Conservation (phyloP, 805 yeast genomes). For the Yamadazyma kitorensis region DNA sequence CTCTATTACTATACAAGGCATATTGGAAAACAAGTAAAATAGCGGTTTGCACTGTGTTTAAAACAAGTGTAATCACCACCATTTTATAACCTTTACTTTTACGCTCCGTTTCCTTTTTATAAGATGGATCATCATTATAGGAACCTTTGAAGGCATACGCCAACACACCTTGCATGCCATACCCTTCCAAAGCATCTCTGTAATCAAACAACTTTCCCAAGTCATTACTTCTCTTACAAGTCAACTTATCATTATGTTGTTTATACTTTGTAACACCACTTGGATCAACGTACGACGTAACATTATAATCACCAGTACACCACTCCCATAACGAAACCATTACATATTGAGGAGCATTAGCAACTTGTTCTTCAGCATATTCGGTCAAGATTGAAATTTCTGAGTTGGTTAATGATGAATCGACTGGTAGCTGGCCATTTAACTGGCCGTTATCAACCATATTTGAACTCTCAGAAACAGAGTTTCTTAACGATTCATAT, state of each 20-base stretch:
- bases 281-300: slow-evolving; percentile 12
- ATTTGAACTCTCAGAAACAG: slow-evolving; percentile 21
- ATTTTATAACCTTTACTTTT: slow-evolving; percentile 17
- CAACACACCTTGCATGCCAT: slow-evolving; percentile 43
- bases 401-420: slow-evolving; percentile 43
- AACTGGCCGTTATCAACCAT: slow-evolving; percentile 8
- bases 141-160: slow-evolving; percentile 45
- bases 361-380: slow-evolving; percentile 47
- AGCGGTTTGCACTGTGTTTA: slow-evolving; percentile 26
- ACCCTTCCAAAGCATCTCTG: slow-evolving; percentile 32
- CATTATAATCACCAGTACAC: slow-evolving; percentile 43
- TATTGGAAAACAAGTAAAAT: slow-evolving; percentile 26
- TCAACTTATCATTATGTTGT: slow-evolving; percentile 20
- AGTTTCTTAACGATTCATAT: slow-evolving; percentile 40
- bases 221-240: slow-evolving; percentile 15
- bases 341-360: slow-evolving; percentile 48
- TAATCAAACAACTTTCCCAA: slow-evolving; percentile 42
- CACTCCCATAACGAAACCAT: slow-evolving; percentile 39
- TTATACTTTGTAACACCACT: slow-evolving; percentile 14
- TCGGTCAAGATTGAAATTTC: slow-evolving; percentile 43
- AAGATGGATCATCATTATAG: slow-evolving; percentile 12
- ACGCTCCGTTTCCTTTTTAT: slow-evolving; percentile 11
- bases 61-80: slow-evolving; percentile 26
- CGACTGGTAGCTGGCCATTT: slow-evolving; percentile 20
- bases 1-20: slow-evolving; percentile 36